Base-by-base conservation (phyloP, 208 protist species). In the Leishmania lainsoni region DNA sequence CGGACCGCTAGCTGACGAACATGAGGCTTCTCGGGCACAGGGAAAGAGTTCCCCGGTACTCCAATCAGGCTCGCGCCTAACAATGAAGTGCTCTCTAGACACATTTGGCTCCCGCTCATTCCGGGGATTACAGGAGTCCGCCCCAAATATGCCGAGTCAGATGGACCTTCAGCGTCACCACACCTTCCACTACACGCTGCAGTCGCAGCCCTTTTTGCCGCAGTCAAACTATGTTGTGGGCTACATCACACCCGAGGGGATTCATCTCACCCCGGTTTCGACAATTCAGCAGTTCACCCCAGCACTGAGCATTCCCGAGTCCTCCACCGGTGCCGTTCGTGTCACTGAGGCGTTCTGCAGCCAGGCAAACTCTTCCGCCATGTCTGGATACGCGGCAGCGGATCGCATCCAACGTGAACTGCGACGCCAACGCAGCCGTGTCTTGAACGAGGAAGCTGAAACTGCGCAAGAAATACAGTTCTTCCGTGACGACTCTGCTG, bases 21-120 rank as follows among this genome's bases (percentile, higher is more conserved):
- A n/a, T 45, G 79, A 39, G 61, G 70, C n/a, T 3, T 35, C 73
- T 5, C 63, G 74, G 16, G 45, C 72, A 0, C n/a, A 49, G 0
- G n/a, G 16, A 26, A 79, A 86, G 63, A 76, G 73, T 49, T 29
- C 63, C 10, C 12, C 78, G 3, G 80, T 91, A 17, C 71, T 95
- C 45, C 59, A 74, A 29, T 77, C 90, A 0, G 85, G 77, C 35
- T 94, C 93, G 8, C 84, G 93, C 14, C 52, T 97, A 49, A 95
- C 91, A 20, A 92, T 97, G 89, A 88, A 83, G 42, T 95, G 89
- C 45, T 75, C 83, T 8, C 75, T 97, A 17, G 92, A 97, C 80
- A 95, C 90, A 0, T 97, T 96, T 76, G 92, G 91, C 52, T 95
- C 90, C 0, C 79, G 79, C 2, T 97, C 94, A 14, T 96, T 97